Percentiles rank a stretch among this genome's conserved stretches.
phyloP scores from a whole-genome alignment of 73 alveolate species.

The Breviolum minutum region DNA sequence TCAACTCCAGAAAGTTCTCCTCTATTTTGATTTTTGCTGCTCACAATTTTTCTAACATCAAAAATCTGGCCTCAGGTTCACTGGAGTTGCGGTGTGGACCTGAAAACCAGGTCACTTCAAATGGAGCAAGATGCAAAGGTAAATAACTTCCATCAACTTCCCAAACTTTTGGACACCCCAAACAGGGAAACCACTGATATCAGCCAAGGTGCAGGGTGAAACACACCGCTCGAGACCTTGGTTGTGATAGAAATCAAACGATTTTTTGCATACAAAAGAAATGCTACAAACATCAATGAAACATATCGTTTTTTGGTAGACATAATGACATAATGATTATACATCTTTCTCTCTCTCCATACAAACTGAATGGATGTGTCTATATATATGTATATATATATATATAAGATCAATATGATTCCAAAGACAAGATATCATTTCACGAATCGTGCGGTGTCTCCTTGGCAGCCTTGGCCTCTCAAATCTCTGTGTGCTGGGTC shows the following conservation, averaged over 20 bases:
- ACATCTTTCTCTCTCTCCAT: too few relatives aligned
- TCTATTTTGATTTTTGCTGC: background rate
- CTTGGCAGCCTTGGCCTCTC: too few relatives aligned
- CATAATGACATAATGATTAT: too few relatives aligned
- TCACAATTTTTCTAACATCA: background rate
- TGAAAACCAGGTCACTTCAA: background rate
- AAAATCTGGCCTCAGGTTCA: background rate
- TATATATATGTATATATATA: too few relatives aligned
- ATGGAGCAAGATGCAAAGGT: background rate
- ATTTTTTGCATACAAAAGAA: too few relatives aligned
- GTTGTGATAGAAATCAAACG: too few relatives aligned
- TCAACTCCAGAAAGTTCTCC: background rate
- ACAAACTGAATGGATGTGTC: too few relatives aligned
- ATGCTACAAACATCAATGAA: too few relatives aligned
- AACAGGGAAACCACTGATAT: background rate
- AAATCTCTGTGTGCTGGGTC: background rate
- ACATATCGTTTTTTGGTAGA: too few relatives aligned
- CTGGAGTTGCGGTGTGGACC: conserved; percentile 40
- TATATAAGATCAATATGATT: too few relatives aligned
- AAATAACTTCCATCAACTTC: background rate
- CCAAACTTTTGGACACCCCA: background rate
- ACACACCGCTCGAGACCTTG: conserved; percentile 20
- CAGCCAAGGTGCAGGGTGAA: background rate
- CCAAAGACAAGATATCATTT: too few relatives aligned
- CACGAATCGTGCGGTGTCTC: too few relatives aligned